A percentile compares a stretch with the other conserved stretches of the same genome.
These are phyloP conservation scores for Saccharomycopsis fodiens DNA, from an alignment of 805 yeast genomes.

Conservation along the genomic window DNA sequence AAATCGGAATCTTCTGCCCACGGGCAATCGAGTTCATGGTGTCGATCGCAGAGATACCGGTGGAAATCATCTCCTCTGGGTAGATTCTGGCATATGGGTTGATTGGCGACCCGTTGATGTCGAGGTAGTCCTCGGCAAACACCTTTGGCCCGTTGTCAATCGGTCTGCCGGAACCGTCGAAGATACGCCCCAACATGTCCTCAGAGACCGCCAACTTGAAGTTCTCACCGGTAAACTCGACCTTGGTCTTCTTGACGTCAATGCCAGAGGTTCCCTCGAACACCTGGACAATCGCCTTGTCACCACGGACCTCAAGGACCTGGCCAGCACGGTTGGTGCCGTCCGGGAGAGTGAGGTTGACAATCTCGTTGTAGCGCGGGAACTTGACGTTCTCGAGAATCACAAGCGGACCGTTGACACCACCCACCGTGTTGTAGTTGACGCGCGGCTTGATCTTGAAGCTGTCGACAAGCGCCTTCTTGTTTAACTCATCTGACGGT, in stretches of 20 bases:
- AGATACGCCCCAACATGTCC: constrained; percentile 95
- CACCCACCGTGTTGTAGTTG: constrained; percentile 93
- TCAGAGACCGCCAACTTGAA: constrained; percentile 92
- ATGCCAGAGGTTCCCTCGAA: constrained; percentile 99
- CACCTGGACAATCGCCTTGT: constrained; percentile 96
- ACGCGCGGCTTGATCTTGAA: constrained; percentile 86
- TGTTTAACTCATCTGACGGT: constrained; percentile 62
- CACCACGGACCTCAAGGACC: constrained; percentile 95
- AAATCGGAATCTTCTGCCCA: constrained; percentile 99
- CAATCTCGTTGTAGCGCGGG: constrained; percentile 94
- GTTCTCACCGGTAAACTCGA: constrained; percentile 94
- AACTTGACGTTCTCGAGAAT: constrained; percentile 79
- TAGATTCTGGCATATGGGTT: constrained; percentile 97
- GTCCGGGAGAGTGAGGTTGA: constrained; percentile 92
- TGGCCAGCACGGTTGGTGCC: constrained; percentile 95
- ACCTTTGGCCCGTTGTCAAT: constrained; percentile 98
- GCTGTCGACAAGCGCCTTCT: constrained; percentile 86
- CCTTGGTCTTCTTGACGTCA: constrained; percentile 95
- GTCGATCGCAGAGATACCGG: constrained; percentile 97
- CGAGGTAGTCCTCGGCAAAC: constrained; percentile 96
- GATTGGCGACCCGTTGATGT: constrained; percentile 97
- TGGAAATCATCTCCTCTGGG: constrained; percentile 99
- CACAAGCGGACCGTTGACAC: constrained; percentile 97
- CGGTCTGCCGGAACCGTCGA: constrained; percentile 98
- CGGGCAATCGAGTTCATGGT: constrained; percentile 99